Conservation (phyloP, 345 rosid species). For the Linum tenue region DNA sequence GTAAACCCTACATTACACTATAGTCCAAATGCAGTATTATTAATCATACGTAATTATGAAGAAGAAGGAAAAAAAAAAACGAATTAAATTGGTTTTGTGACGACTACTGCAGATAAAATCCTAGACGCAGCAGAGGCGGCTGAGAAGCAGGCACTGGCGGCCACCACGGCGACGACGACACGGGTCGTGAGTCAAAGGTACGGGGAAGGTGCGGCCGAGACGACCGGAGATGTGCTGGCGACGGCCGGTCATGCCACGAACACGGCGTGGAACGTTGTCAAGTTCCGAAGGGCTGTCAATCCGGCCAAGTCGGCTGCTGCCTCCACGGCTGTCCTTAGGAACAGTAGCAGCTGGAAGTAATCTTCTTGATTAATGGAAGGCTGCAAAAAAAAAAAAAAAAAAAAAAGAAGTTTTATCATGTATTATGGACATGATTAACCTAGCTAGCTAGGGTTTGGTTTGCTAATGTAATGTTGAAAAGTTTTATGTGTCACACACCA, state of each 20-base stretch:
- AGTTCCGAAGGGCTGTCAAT: slow-evolving; percentile 60
- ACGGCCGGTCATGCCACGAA: slow-evolving; percentile 65
- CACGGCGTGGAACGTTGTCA: slow-evolving; percentile 67
- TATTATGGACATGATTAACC: too few species aligned
- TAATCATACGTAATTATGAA: too few species aligned
- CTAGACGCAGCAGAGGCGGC: slow-evolving; percentile 87
- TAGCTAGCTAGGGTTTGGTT: too few species aligned
- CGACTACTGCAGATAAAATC: slow-evolving; percentile 67
- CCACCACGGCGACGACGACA: slow-evolving; percentile 63
- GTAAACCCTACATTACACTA: slow-evolving; percentile 20
- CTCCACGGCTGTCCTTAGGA: slow-evolving; percentile 39
- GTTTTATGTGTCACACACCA: too few species aligned
- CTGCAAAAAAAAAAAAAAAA: too few species aligned
- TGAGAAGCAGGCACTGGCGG: slow-evolving; percentile 66
- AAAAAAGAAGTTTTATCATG: too few species aligned
- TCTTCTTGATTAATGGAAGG: slow-evolving; percentile 3
- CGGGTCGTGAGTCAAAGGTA: slow-evolving; percentile 38
- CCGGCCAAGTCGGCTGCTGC: slow-evolving; percentile 54
- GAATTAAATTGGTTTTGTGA: too few species aligned
- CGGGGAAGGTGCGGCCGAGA: slow-evolving; percentile 83
- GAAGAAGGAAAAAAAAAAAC: too few species aligned
- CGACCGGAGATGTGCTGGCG: slow-evolving; percentile 59
- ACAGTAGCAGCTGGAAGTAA: slow-evolving; percentile 17
- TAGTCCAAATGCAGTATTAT: too few species aligned
- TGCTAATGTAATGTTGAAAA: too few species aligned